phyloP scores from a whole-genome alignment of 225 moss, liverwort and hornwort species.

The Marchantia polymorpha region DNA sequence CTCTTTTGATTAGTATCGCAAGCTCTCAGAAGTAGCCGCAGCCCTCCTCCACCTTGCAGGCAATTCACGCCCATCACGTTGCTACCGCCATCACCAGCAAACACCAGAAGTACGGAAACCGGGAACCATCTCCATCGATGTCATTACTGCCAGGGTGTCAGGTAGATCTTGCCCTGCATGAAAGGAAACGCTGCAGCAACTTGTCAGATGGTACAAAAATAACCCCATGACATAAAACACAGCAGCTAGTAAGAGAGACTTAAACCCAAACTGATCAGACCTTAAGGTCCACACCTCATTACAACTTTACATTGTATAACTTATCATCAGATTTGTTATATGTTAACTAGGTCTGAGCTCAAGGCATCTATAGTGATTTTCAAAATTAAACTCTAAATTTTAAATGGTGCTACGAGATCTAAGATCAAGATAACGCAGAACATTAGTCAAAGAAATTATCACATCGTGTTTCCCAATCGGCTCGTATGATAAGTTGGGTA shows the following conservation, averaged over 20 bases:
- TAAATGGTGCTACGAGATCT: too few species aligned
- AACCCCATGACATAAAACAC: background rate
- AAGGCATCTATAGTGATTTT: too few species aligned
- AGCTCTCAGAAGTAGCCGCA: conserved; percentile 10
- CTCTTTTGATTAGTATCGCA: background rate
- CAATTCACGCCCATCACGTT: background rate
- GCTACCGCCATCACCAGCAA: background rate
- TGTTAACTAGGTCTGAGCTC: too few species aligned
- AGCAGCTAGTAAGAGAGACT: background rate
- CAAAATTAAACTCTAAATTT: too few species aligned
- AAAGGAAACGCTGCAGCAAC: background rate
- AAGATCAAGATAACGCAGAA: too few species aligned
- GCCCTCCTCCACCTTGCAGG: conserved; percentile 6
- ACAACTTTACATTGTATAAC: too few species aligned
- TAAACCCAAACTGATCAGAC: background rate
- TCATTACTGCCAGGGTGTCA: background rate
- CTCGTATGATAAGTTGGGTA: too few species aligned
- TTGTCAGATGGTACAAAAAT: background rate
- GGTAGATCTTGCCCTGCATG: background rate
- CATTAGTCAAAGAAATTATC: too few species aligned
- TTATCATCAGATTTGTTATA: too few species aligned
- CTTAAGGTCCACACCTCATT: background rate
- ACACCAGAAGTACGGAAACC: background rate
- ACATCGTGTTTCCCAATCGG: too few species aligned
- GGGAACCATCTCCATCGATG: background rate